Base-by-base conservation (phyloP, 805 yeast species). In the Yarrowia porcina region DNA sequence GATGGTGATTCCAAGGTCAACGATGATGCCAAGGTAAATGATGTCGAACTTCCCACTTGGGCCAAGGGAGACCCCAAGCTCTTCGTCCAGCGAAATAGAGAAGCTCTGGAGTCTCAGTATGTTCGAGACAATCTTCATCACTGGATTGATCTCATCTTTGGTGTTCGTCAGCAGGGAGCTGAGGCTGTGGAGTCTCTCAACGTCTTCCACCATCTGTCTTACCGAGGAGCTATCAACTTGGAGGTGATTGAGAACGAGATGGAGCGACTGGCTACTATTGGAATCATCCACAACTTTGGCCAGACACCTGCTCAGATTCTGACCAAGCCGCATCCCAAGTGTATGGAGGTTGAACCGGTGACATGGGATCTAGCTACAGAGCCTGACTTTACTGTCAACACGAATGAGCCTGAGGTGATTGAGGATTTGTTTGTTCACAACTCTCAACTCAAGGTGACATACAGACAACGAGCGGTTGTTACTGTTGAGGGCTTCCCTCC, bases 241-340 rank as follows among this genome's bases (percentile, higher is more conserved):
- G 96, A 89, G 65, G 79, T 79, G 21, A 86, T 90, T 63, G 79
- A 82, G 65, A 92, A 90, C 70, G 90, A 85, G 36, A 79, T 81
- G 65, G 96, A 90, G 72, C 80, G 86, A 66, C 78, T 84, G 38
- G 93, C 96, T 0, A 80, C 88, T 2, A 87, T 90, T 21, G 92
- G 96, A 1, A 88, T 88, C 68, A 90, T 90, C 59, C 94, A 91
- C 71, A 90, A 90, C 73, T 90, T 90, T 78, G 97, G 97, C 0
- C 97, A 90, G 71, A 90, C 96, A 0, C 97, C 97, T 1, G 70
- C 81, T 54, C 89, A 87, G 67, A 75, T 91, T 11, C 89, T 91
- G 68, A 76, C 75, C 17, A 81, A 80, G 59, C 87, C 91, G 0
- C 97, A 90, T 72, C 86, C 88, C 0, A 66, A 70, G 25, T 77